Evolutionary conservation across 2,329 filamentous ascomycete genomes (phyloP), one percentile per base, ranked within the genome.

Genomic region (Spiromastix sp.): DNA sequence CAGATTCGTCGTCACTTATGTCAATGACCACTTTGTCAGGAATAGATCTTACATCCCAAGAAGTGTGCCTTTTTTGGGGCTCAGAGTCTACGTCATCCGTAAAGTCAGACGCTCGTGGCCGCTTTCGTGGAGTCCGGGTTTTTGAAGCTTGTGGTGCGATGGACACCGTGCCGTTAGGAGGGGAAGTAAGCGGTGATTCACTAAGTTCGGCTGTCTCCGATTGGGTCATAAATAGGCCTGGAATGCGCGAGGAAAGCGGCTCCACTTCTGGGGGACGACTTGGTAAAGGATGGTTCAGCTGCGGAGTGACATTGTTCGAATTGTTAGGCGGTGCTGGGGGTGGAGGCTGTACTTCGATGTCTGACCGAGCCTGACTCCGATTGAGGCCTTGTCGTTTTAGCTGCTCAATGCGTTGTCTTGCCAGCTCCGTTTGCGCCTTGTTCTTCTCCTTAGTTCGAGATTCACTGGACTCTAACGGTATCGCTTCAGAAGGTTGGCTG

Each of bases 361-460:
- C 36, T 40, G 35, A 32, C 47, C 38, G 55, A 51, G 50, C 56
- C 46, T 51, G 59, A 40, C 32, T 56, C 47, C 54, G 64, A 46
- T 61, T 55, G 10, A 66, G 47, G 34, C 57, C 57, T 43, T 56
- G 59, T 38, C 74, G 78, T 46, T 77, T 76, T 15, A 91, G 61
- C 15, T 80, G 80, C 40, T 85, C 83, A 51, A 93, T 79, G 46
- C 85, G 85, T 51, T 85, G 74, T 44, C 84, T 77, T 30, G 87
- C 68, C 20, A 86, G 61, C 39, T 84, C 83, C 41, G 83, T 93
- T 44, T 85, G 72, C 12, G 74, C 74, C 50, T 79, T 74, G 20
- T 65, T 63, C 44, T 64, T 73, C 48, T 61, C 57, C 27, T 62
- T 63, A 4, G 54, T 51, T 31, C 49, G 37, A 38, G 30, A 41